Evolutionary conservation across 2,329 filamentous ascomycete species (phyloP).

Genomic region (Talaromyces sp.): DNA sequence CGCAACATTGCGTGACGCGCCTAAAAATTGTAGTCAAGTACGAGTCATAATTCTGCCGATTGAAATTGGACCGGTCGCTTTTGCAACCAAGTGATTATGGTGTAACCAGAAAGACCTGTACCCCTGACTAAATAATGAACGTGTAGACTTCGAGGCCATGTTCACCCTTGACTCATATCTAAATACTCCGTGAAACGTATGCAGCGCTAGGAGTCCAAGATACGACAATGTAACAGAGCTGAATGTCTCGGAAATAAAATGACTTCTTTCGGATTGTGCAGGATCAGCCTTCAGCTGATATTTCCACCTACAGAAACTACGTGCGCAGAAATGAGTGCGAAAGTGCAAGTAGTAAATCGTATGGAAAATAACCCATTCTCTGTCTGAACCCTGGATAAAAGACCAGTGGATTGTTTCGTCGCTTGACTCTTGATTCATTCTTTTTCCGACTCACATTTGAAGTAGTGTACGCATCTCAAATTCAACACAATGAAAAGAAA

Average conservation of each 20-base stretch:
- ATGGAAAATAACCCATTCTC: neutral
- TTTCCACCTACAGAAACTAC: neutral
- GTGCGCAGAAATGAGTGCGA: neutral
- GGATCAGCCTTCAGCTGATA: neutral
- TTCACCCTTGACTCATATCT: neutral
- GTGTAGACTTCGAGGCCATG: neutral
- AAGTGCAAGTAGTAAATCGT: neutral
- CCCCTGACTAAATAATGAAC: neutral
- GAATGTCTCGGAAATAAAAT: neutral
- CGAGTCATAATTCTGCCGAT: neutral
- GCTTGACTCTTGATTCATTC: neutral
- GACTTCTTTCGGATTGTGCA: neutral
- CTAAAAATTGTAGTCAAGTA: neutral
- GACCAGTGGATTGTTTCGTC: neutral
- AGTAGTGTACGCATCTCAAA: neutral
- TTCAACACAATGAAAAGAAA: neutral
- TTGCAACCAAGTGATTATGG: neutral
- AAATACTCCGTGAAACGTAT: neutral
- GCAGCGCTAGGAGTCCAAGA: neutral
- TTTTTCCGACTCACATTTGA: neutral
- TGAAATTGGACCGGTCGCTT: neutral
- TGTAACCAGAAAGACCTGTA: neutral
- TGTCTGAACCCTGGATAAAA: neutral
- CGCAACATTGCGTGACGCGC: neutral
- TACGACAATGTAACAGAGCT: neutral